Evolutionary conservation across 768 basidiomycete species (phyloP), one percentile per base, ranked within the genome.

Genomic region (Agaricus blazei): DNA sequence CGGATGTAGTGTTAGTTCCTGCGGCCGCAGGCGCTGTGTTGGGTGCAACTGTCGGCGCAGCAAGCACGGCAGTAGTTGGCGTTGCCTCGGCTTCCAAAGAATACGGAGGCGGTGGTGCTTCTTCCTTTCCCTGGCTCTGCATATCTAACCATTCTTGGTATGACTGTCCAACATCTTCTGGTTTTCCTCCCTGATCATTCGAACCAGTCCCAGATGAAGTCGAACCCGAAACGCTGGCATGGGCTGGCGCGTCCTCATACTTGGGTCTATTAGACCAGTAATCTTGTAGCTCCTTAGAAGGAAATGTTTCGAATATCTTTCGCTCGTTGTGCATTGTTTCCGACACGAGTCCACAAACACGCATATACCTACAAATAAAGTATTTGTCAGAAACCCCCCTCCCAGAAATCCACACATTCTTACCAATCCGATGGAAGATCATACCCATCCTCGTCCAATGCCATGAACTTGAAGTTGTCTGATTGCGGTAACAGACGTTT

Each of bases 341-440:
- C 0, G 78, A 85, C 2, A 84, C 85, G 60, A 87, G 81, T 14
- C 88, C 88, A 62, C 78, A 81, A 50, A 90, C 82, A 23, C 89
- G 81, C 86, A 89, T 88, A 65, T 88, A 89, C 84, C 83, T 85
- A 60, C 7, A 43, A 43, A 43, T 2, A 2, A 43, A 43, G 7
- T 8, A 9, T 2, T 43, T 6, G n/a, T 43, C 14, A 3, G 34
- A 3, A 34, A 34, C 7, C 34, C 34, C 7, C 34, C 34, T 19
- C 34, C 8, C 34, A 34, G 11, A 34, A 34, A 6, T 11, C 8
- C 7, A 34, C 34, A n/a, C 12, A 62, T 31, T 19, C 54, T 44
- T 63, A 88, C 90, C 91, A 93, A 70, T 93, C 91, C 27, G 85
- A 71, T 1, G 90, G 89, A 15, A 91, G 65, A 58, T 88, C 85